Evolutionary conservation across 2,329 filamentous ascomycete genomes (phyloP), one percentile per base, ranked within the genome.

Genomic region (Fusarium sp.): DNA sequence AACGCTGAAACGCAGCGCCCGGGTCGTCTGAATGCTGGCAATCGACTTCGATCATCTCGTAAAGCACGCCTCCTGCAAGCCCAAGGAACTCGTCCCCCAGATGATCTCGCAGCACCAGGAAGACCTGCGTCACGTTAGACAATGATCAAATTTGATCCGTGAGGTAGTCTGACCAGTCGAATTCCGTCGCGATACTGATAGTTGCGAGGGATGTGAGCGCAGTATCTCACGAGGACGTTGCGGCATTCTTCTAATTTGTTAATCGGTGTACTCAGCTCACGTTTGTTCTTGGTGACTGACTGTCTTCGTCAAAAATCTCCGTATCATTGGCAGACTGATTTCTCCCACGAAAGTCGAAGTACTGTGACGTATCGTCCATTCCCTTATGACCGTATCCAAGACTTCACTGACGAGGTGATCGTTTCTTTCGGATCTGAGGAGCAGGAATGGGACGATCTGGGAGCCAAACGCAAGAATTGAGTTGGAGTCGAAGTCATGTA

Each of bases 11-110:
- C 22, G 81, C 80, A 17, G 81, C 81, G 17, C 81, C 81, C 36
- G 81, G 79, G 52, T 84, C 83, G 44, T 83, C 81, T 3, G 80
- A 82, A 65, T 81, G 74, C 38, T 80, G 76, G 53, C 80, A 82
- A 66, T 84, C 81, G 34, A 84, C 75, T 66, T 84, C 82, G 36
- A 84, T 84, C 57, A 84, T 70, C 67, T 84, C 83, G 61, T 84
- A 83, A 9, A 84, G 75, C 6, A 84, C 82, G 7, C 82, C 83
- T 33, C 80, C 79, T 14, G 82, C 80, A 22, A 81, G 69, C 44
- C 82, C 81, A 34, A 84, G 71, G 56, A 82, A 81, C 62, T 83
- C 81, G 49, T 84, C 82, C 10, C 82, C 82, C 38, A 84, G 76
- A 67, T 82, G 80, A 46, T 83, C 80, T 50, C 81, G 76, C 17